Evolutionary conservation across 2,329 filamentous ascomycete genomes (phyloP).

Genomic region (Penicillium sp.): DNA sequence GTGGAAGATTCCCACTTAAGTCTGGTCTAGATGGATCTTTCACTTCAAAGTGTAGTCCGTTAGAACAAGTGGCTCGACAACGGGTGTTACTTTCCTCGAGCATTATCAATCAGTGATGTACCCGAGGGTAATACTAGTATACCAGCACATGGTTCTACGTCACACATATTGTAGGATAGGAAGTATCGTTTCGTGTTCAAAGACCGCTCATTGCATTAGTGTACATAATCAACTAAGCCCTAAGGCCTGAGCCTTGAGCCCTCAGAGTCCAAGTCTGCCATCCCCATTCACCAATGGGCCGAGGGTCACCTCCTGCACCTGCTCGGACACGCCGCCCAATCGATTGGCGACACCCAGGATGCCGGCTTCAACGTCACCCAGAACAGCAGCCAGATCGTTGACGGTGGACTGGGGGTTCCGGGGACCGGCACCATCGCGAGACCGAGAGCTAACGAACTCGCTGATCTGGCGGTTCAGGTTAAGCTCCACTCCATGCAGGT

Average conservation of each 20-base stretch:
- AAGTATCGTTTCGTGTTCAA: too few species aligned
- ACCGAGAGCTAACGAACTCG: conserved; percentile 52
- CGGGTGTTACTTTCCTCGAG: too few species aligned
- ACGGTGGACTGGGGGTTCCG: conserved; percentile 51
- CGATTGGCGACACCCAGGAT: conserved; percentile 67
- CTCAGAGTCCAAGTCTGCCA: conserved; percentile 29
- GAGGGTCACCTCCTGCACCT: conserved; percentile 60
- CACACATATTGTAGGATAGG: too few species aligned
- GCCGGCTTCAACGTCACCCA: conserved; percentile 68
- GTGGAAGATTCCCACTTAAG: background rate
- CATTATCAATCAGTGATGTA: too few species aligned
- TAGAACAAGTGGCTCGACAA: background rate
- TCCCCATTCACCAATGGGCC: conserved; percentile 44
- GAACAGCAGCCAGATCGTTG: conserved; percentile 59
- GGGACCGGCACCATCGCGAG: conserved; percentile 42
- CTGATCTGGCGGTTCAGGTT: conserved; percentile 65
- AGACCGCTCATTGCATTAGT: conserved; percentile 26
- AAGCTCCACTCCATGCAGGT: conserved; percentile 66
- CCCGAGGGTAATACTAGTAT: too few species aligned
- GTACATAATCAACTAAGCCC: conserved; percentile 21
- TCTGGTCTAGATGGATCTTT: background rate
- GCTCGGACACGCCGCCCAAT: conserved; percentile 64
- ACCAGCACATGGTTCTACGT: too few species aligned
- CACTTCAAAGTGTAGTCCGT: too few species aligned
- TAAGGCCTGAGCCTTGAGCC: too few species aligned